phyloP scores from a whole-genome alignment of 345 rosid genomes.

The Fremontodendron californicum region DNA sequence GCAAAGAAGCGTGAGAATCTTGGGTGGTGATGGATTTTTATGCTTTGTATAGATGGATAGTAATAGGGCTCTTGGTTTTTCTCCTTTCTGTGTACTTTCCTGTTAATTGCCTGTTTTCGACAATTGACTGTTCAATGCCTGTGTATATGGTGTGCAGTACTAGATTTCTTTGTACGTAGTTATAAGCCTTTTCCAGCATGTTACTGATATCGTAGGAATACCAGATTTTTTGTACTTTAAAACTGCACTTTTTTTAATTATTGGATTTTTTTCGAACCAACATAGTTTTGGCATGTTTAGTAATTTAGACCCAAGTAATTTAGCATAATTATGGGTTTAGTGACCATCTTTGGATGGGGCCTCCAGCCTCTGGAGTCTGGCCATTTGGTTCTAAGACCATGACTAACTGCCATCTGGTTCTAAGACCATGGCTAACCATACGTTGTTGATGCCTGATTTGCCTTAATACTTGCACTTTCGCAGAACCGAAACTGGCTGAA shows the following conservation, averaged over 20 bases:
- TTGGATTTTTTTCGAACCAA: neutral
- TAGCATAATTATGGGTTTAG: neutral
- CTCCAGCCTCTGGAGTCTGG: neutral
- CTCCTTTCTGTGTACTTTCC: neutral
- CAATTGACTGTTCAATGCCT: neutral
- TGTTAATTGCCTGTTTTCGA: neutral
- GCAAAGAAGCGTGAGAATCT: slow-evolving; percentile 6
- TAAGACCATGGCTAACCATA: neutral
- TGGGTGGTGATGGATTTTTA: neutral
- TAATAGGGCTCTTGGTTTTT: neutral
- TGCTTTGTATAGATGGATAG: neutral
- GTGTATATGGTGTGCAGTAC: neutral
- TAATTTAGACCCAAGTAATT: neutral
- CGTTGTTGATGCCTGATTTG: neutral
- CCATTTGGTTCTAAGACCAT: neutral
- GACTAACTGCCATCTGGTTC: neutral
- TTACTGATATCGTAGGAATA: neutral
- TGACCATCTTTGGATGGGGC: neutral
- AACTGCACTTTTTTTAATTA: neutral
- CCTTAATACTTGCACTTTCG: neutral
- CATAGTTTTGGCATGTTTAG: neutral
- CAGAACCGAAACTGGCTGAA: neutral
- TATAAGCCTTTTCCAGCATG: neutral
- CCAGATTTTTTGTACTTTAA: neutral
- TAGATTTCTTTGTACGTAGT: neutral